Percentiles rank a stretch among this genome's conserved stretches.
phyloP scores from a whole-genome alignment of 202 grass and related monocot species.

The Alloteropsis angusta region DNA sequence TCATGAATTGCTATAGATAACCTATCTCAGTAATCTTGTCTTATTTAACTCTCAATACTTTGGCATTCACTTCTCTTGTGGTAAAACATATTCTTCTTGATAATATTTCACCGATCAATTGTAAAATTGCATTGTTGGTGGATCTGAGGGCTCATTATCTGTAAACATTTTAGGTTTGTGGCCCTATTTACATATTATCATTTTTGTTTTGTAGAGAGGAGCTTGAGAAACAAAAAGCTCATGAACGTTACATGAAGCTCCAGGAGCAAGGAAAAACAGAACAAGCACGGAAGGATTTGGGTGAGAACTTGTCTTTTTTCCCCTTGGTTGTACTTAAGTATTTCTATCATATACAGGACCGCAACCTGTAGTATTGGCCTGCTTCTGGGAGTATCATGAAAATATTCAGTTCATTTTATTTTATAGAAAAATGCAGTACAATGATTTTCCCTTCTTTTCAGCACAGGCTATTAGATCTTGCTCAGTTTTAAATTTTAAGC shows the following conservation, averaged over 20 bases:
- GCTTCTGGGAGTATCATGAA: not conserved
- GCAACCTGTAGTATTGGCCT: not conserved
- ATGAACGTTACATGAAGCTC: constrained; percentile 96
- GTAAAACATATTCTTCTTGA: not conserved
- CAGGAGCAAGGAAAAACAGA: constrained; percentile 99
- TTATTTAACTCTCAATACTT: not conserved
- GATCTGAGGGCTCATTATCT: not conserved
- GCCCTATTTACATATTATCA: not conserved
- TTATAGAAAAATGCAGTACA: not conserved
- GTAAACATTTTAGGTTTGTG: not conserved
- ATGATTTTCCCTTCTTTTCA: not conserved
- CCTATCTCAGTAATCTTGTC: not conserved
- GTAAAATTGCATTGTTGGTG: not conserved
- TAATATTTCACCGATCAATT: not conserved
- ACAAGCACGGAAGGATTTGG: constrained; percentile 86
- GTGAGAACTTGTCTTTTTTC: constrained; percentile 29
- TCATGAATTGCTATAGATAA: not conserved
- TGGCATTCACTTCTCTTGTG: not conserved
- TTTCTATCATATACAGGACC: not conserved
- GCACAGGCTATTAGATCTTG: not conserved
- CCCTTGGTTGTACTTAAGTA: not conserved
- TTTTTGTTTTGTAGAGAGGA: constrained; percentile 63
- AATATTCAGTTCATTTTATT: not conserved
- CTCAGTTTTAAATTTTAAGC: not conserved
- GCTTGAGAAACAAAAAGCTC: constrained; percentile 88